Evolutionary conservation across 495 filamentous ascomycete species (phyloP).

Genomic region (Aspergillus egyptiacus): DNA sequence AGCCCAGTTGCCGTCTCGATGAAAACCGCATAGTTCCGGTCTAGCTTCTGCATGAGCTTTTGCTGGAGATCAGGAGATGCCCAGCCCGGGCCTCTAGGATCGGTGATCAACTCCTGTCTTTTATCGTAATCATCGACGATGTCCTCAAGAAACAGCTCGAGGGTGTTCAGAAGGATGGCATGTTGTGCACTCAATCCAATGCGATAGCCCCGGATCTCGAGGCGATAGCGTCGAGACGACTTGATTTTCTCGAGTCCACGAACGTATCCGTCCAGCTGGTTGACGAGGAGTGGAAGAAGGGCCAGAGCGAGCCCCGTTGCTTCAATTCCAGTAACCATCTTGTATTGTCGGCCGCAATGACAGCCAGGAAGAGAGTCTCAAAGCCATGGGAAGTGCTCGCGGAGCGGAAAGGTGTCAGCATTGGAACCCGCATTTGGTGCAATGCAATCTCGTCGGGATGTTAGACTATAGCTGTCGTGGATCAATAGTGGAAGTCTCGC

Average conservation of each 20-base stretch:
- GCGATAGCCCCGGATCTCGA: slow-evolving; percentile 15
- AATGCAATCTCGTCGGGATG: too few relatives aligned
- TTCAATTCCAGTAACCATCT: slow-evolving; percentile 24
- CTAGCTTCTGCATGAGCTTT: slow-evolving; percentile 9
- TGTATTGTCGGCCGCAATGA: too few relatives aligned
- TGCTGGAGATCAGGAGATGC: slow-evolving; percentile 3
- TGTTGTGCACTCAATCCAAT: slow-evolving; percentile 16
- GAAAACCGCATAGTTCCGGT: slow-evolving; percentile 16
- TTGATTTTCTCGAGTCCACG: slow-evolving; percentile 23
- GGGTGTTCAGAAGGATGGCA: slow-evolving; percentile 18
- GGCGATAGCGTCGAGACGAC: slow-evolving; percentile 16
- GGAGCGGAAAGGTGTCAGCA: too few relatives aligned
- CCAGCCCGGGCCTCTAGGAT: slow-evolving; percentile 13
- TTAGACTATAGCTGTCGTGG: too few relatives aligned
- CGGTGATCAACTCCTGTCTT: slow-evolving; percentile 7
- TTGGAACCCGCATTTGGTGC: too few relatives aligned
- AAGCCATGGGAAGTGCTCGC: too few relatives aligned
- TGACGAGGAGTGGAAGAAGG: slow-evolving; percentile 22
- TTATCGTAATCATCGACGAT: slow-evolving; percentile 17
- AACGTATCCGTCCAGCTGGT: slow-evolving; percentile 23
- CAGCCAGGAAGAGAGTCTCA: too few relatives aligned
- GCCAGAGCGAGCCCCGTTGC: slow-evolving; percentile 22
- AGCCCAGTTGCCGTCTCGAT: background rate
- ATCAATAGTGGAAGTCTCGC: too few relatives aligned
- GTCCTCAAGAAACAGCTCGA: slow-evolving; percentile 22